Conservation (phyloP, 352 stramenopile species). For the Pythium chondricola region DNA sequence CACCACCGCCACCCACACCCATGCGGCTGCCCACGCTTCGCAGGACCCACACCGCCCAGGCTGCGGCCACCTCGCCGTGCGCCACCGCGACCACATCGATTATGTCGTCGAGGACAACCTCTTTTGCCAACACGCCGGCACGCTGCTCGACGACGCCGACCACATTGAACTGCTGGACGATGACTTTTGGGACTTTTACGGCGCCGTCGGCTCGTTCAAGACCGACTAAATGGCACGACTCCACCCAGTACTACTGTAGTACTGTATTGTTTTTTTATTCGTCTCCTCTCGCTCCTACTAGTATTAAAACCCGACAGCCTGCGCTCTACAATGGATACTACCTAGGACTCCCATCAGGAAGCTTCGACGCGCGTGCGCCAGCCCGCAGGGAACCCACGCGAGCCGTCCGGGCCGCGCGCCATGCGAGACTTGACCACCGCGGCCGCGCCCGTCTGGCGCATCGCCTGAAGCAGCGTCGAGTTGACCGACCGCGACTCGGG, state of each 20-base stretch:
- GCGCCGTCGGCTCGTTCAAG: slow-evolving; percentile 55
- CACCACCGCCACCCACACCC: slow-evolving; percentile 11
- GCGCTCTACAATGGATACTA: no score
- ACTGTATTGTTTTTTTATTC: background rate
- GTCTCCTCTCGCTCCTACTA: background rate
- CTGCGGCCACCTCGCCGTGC: slow-evolving; percentile 65
- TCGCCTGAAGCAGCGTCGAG: slow-evolving; percentile 57
- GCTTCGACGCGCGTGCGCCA: slow-evolving; percentile 25
- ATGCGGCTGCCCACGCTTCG: slow-evolving; percentile 14
- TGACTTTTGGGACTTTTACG: slow-evolving; percentile 83
- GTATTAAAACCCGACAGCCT: no score
- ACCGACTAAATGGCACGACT: slow-evolving; percentile 15
- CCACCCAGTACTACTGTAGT: background rate
- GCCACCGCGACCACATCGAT: slow-evolving; percentile 76
- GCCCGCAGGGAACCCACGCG: slow-evolving; percentile 52
- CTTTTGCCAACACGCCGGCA: slow-evolving; percentile 57
- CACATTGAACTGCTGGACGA: slow-evolving; percentile 64
- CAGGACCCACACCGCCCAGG: slow-evolving; percentile 53
- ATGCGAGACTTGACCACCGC: slow-evolving; percentile 57
- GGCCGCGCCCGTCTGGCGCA: slow-evolving; percentile 57
- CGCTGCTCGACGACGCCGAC: slow-evolving; percentile 42
- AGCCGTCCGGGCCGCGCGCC: slow-evolving; percentile 68
- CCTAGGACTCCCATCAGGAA: no score
- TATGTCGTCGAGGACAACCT: slow-evolving; percentile 80
- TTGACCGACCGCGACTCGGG: slow-evolving; percentile 51